Base-by-base conservation (phyloP, 1,284 basidiomycete species). In the Paramarasmius palmivorus region DNA sequence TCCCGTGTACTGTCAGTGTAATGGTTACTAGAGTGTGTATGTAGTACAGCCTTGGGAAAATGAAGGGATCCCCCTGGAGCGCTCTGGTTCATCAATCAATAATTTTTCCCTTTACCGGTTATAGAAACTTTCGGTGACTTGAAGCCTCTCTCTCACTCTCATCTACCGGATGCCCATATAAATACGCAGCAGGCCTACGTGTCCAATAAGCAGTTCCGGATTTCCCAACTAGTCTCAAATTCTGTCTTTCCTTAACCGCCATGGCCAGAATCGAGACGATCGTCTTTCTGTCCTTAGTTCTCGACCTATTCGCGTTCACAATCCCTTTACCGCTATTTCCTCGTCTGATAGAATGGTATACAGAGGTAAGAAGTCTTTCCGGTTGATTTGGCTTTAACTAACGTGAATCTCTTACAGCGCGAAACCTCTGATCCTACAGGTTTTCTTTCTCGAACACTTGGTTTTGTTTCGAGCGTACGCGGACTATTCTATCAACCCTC, bases 271-370 rank as follows among this genome's bases (percentile, higher is more conserved):
- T 93, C 52, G 84, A 89, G 68, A 84, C 79, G 2, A 79, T 94
- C 58, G 92, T 95, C 47, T 87, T 95, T 66, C 67, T 90, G 53
- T 93, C 92, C 2, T 74, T 95, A 35, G 79, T 95, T 23, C 78
- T 95, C 48, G 93, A 95, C 69, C 82, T 95, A 17, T 89, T 95
- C 55, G 92, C 93, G 12, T 95, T 95, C 69, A 95, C 93, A n/a
- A 92, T 95, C 41, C 93, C 93, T n/a, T 77, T 95, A 29, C 93
- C 93, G 32, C 81, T 95, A 37, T 95, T 95, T 70, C 93, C 93
- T 42, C 83, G 93, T 39, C 77, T 93, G 49, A 90, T 93, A 49
- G 89, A 93, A 72, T 95, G 92, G 92, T 95, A 93, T 66, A 86
- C 87, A 6, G 69, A 83, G 67, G 89, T 88, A 59, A 61, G 83